Evolutionary conservation across 1,139 yeast species (phyloP).

Genomic region (Yamadazyma aaseri): DNA sequence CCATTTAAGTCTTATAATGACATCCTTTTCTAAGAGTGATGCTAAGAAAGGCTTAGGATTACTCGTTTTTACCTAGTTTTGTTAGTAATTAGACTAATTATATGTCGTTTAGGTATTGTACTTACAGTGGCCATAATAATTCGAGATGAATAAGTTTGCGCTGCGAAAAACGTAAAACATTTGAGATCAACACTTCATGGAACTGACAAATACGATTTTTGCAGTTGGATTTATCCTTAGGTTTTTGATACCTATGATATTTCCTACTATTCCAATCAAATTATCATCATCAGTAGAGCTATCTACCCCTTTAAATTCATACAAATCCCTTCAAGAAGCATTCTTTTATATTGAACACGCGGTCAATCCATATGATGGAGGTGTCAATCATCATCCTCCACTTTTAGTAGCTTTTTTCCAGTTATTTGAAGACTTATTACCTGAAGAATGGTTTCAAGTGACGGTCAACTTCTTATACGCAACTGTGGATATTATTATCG

Average conservation of each 20-base stretch:
- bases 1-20: constrained; percentile 90
- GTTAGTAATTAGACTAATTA: constrained; percentile 2
- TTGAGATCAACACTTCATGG: neutral
- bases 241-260: constrained; percentile 30
- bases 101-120: neutral
- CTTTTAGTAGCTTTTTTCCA: constrained; percentile 49
- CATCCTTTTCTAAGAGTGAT: constrained; percentile 64
- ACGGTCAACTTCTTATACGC: constrained; percentile 35
- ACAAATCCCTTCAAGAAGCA: constrained; percentile 72
- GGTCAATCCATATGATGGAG: constrained; percentile 75
- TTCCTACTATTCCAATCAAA: constrained; percentile 30
- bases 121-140: constrained; percentile 1
- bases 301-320: constrained; percentile 77
- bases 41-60: constrained; percentile 92
- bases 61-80: constrained; percentile 4
- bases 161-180: neutral
- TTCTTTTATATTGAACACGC: constrained; percentile 61
- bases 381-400: constrained; percentile 86
- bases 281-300: constrained; percentile 57
- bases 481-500: constrained; percentile 39
- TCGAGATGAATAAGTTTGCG: neutral
- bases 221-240: constrained; percentile 31
- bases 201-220: constrained; percentile 1
- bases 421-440: constrained; percentile 23
- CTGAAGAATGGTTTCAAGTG: constrained; percentile 14